A percentile compares a stretch with the other conserved stretches of the same genome.
Evolutionary conservation across 257 asterid genomes (phyloP).

Genomic region (Cordia subcordata): DNA sequence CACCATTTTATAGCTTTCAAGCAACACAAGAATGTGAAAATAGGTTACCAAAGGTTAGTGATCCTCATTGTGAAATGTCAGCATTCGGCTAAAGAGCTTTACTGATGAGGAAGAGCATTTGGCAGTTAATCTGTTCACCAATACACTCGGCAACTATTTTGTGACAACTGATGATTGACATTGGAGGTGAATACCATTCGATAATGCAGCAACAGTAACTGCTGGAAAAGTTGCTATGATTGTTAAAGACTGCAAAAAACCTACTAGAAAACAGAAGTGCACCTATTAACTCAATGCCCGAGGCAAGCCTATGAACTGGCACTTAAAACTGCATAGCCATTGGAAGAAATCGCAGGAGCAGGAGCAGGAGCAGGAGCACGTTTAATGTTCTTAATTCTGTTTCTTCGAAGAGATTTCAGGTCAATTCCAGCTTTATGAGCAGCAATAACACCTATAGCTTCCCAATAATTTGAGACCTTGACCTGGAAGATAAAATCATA

Average conservation of each 20-base stretch:
- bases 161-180: too few relatives aligned
- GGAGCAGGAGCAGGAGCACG: constrained; percentile 13
- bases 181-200: too few relatives aligned
- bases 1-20: neutral
- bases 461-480: constrained; percentile 85
- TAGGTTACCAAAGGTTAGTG: neutral
- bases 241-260: neutral
- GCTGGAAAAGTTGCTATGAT: neutral
- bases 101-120: too few relatives aligned
- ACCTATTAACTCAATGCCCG: neutral
- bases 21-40: neutral
- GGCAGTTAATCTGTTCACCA: too few relatives aligned
- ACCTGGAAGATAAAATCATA: constrained; percentile 43
- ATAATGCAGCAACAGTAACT: too few relatives aligned
- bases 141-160: too few relatives aligned
- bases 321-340: constrained; percentile 25
- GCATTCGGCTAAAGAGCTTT: too few relatives aligned
- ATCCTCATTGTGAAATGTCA: too few relatives aligned
- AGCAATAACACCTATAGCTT: constrained; percentile 83
- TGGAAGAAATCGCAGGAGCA: constrained; percentile 28
- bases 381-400: constrained; percentile 46
- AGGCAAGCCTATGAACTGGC: constrained; percentile 20
- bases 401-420: constrained; percentile 63
- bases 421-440: constrained; percentile 91
- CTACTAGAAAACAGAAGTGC: too few relatives aligned